Percentiles rank a stretch among this genome's conserved stretches.
These are phyloP conservation scores for Citrus medica DNA, from an alignment of 345 rosid genomes.

Conservation along the genomic window DNA sequence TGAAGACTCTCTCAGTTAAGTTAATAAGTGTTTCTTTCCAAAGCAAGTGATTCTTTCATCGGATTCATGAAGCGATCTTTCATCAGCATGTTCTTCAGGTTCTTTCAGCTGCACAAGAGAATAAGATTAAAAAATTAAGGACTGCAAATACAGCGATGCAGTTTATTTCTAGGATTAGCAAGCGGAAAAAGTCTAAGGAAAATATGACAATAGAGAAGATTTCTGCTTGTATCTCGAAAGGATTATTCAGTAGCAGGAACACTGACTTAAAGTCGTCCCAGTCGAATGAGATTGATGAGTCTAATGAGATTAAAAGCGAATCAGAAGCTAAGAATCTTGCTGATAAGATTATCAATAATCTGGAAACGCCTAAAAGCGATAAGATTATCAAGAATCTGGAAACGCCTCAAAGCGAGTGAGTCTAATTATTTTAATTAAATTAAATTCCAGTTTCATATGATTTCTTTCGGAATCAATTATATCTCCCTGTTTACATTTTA, in stretches of 20 bases:
- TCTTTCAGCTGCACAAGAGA: slow-evolving; percentile 52
- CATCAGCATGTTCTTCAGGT: slow-evolving; percentile 50
- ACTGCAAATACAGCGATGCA: slow-evolving; percentile 26
- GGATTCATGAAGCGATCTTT: slow-evolving; percentile 61
- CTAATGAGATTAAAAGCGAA: slow-evolving; percentile 56
- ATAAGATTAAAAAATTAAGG: slow-evolving; percentile 33
- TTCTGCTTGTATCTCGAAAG: slow-evolving; percentile 76
- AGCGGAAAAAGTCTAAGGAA: slow-evolving; percentile 50
- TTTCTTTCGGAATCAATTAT: neutral
- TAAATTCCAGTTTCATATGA: neutral
- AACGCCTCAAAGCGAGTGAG: slow-evolving; percentile 45
- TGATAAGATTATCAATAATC: slow-evolving; percentile 50
- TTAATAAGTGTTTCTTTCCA: slow-evolving; percentile 51
- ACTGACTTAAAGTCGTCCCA: slow-evolving; percentile 38
- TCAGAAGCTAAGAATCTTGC: slow-evolving; percentile 70
- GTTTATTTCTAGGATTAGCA: slow-evolving; percentile 40
- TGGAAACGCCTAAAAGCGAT: slow-evolving; percentile 37
- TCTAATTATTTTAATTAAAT: neutral
- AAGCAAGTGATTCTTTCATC: slow-evolving; percentile 50
- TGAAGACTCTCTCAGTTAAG: slow-evolving; percentile 49
- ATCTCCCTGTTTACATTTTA: neutral
- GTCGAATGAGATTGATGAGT: slow-evolving; percentile 26
- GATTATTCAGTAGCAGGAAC: slow-evolving; percentile 36
- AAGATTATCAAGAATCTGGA: slow-evolving; percentile 57
- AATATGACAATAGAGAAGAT: slow-evolving; percentile 43